Percentiles rank a stretch among this genome's conserved stretches.
phyloP scores from a whole-genome alignment of 2,329 filamentous ascomycete species.

The Pseudogymnoascus sp. region DNA sequence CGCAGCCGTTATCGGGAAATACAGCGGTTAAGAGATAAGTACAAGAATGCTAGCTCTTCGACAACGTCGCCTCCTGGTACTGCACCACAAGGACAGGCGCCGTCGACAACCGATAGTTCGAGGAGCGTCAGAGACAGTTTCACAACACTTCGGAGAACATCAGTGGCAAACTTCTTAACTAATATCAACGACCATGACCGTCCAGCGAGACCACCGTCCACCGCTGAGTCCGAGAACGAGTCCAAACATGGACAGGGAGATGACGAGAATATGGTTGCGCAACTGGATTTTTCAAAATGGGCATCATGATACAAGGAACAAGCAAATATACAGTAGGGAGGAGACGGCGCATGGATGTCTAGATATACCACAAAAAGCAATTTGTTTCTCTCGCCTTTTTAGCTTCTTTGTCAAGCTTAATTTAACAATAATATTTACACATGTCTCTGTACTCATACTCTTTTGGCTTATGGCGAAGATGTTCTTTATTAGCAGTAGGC shows the following conservation, averaged over 20 bases:
- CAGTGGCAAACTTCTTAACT: slow-evolving; percentile 58
- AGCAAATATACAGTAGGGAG: slow-evolving; percentile 2
- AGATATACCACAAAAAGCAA: slow-evolving; percentile 11
- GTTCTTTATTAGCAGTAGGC: neutral
- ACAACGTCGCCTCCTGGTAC: slow-evolving; percentile 20
- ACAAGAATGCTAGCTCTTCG: slow-evolving; percentile 31
- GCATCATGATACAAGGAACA: slow-evolving; percentile 15
- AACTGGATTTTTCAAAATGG: slow-evolving; percentile 31
- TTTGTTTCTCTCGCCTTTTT: slow-evolving; percentile 4
- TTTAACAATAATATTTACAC: slow-evolving; percentile 3
- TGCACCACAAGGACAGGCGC: slow-evolving; percentile 14
- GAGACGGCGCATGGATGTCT: slow-evolving; percentile 1
- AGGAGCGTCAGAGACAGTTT: slow-evolving; percentile 52
- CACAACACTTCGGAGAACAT: slow-evolving; percentile 53
- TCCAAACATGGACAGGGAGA: slow-evolving; percentile 19
- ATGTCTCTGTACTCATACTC: neutral
- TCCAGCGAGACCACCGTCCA: slow-evolving; percentile 50
- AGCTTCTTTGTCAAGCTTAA: neutral
- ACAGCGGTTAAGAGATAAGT: slow-evolving; percentile 66
- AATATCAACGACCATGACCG: slow-evolving; percentile 49
- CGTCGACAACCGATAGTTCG: slow-evolving; percentile 26
- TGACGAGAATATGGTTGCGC: slow-evolving; percentile 27
- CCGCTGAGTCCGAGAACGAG: slow-evolving; percentile 44
- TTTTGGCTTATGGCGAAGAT: neutral
- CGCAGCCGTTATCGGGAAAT: slow-evolving; percentile 79